Base-by-base conservation (phyloP, 2,329 filamentous ascomycete species). In the Teratosphaeriaceae sp. region DNA sequence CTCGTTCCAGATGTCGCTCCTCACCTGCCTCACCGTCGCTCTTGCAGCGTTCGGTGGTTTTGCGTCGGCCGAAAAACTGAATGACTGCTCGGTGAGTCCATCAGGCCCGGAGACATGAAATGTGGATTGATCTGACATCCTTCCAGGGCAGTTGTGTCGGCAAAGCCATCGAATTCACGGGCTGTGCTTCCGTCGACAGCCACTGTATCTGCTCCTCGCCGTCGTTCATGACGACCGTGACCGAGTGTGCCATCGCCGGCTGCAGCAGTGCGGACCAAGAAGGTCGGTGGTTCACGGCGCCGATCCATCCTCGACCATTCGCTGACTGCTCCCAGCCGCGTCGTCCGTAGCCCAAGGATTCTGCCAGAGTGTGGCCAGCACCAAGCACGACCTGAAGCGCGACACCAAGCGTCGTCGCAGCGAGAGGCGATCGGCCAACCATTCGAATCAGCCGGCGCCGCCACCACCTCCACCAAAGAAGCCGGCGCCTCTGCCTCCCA, bases 121-220 rank as follows among this genome's bases (percentile, higher is more conserved):
- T n/a, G n/a, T n/a, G n/a, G n/a, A n/a, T n/a, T n/a, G n/a, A n/a
- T n/a, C 24, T 27, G 24, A 27, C 24, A n/a, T 27, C 24, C n/a
- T 8, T 27, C 8, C 23, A 39, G 37, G 37, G 37, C 13, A 39
- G 37, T 22, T 39, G 37, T 39, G 21, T 39, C 23, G 22, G 20
- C 37, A 24, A 39, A 18, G 37, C 21, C 37, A 39, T 39, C 22
- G 11, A 19, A 11, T n/a, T 9, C 9, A 26, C 37, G 19, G 37
- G 37, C 5, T 39, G 37, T 18, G 5, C 37, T 7, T 39, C 37
- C 20, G 19, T 11, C 30, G 20, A 42, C 29, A 42, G 39, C 39
- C 39, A 33, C 19, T 42, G 39, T 21, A 35, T 42, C 39, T 42
- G 39, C 39, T 21, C 39, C n/a, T 33, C 39, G 3, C 8, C 27